Evolutionary conservation across 2,329 filamentous ascomycete genomes (phyloP).

Genomic region (Ilyonectria destructans): DNA sequence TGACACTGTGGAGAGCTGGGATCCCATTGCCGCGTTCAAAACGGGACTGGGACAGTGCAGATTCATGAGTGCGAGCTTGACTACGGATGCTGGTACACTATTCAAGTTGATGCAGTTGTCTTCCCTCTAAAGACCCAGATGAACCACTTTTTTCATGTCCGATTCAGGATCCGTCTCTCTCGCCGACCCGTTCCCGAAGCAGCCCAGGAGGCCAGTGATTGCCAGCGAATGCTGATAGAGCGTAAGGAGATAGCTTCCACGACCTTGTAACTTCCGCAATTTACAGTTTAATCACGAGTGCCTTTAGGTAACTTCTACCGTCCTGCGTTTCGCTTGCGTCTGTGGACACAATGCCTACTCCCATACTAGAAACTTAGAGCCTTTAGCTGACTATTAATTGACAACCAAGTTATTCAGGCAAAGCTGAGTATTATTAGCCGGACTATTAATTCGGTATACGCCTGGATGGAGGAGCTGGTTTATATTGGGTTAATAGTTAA

Average conservation of each 20-base stretch:
- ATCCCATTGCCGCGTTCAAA: not conserved
- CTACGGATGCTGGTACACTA: not conserved
- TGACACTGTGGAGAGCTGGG: slow-evolving; percentile 1
- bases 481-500: not conserved
- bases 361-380: not conserved
- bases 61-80: slow-evolving; percentile 2
- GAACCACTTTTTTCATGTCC: not conserved
- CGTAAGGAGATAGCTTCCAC: not conserved
- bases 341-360: not conserved
- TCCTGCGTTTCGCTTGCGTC: not conserved
- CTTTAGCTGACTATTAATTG: not conserved
- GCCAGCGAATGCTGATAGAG: not conserved
- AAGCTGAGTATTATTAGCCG: not conserved
- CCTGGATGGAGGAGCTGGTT: not conserved
- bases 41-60: not conserved
- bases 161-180: not conserved
- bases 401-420: not conserved
- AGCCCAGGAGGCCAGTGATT: not conserved
- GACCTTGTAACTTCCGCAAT: not conserved
- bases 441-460: not conserved
- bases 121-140: not conserved
- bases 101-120: not conserved
- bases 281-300: slow-evolving; percentile 1
- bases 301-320: slow-evolving; percentile 3
- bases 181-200: not conserved